A percentile compares a stretch with the other conserved stretches of the same genome.
Conservation (phyloP, 139 green algal genomes). For the Volvox africanus region DNA sequence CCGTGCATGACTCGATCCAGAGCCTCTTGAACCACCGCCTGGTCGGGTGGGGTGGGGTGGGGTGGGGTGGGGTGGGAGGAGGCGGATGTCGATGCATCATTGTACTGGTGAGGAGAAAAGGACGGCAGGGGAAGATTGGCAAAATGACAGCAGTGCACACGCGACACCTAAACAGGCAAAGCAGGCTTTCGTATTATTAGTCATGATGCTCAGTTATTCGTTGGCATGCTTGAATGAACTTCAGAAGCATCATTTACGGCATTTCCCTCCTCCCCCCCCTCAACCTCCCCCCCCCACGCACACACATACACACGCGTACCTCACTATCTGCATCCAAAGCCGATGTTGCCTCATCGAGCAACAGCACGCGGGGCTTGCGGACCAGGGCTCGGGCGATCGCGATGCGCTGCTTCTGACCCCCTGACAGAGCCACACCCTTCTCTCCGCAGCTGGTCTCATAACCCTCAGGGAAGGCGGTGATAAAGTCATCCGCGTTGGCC, state of each 20-base stretch:
- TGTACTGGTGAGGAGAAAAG: background rate
- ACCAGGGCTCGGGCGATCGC: conserved; percentile 94
- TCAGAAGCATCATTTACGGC: too few relatives aligned
- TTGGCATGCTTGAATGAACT: too few relatives aligned
- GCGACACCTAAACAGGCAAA: too few relatives aligned
- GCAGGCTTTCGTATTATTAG: too few relatives aligned
- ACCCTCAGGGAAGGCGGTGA: conserved; percentile 80
- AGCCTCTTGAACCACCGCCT: conserved; percentile 90
- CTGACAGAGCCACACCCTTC: conserved; percentile 83
- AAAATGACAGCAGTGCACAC: background rate
- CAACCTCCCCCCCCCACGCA: background rate
- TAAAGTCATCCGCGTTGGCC: conserved; percentile 90
- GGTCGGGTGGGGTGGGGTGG: background rate
- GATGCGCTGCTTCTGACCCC: conserved; percentile 94
- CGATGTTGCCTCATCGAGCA: conserved; percentile 65
- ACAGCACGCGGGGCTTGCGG: conserved; percentile 74
- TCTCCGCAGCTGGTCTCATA: conserved; percentile 92
- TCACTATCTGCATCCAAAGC: conserved; percentile 78
- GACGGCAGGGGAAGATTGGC: background rate
- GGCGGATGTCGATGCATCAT: background rate
- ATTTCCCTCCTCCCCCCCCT: background rate
- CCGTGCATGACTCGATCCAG: conserved; percentile 88
- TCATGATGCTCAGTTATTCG: too few relatives aligned
- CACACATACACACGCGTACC: background rate
- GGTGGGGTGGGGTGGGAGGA: background rate